Base-by-base conservation (phyloP, 163 green algal genomes). In the Chlorella variabilis region DNA sequence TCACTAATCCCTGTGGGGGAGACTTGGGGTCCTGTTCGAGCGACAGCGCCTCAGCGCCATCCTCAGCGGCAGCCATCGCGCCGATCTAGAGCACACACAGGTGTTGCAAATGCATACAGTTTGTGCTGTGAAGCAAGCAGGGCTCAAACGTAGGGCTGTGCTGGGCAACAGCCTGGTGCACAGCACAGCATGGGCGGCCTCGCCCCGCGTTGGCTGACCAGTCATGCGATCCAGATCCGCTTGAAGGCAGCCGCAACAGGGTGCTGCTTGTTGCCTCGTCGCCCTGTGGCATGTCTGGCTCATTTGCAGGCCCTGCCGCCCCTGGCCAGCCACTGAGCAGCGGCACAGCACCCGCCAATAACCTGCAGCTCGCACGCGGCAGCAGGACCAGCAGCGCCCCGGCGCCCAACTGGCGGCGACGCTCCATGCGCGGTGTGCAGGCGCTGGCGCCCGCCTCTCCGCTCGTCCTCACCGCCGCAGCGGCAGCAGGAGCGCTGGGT, bases 391-490 rank as follows among this genome's bases (percentile, higher is more conserved):
- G 62, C 33, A 4, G 20, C 0, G 36, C 33, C 38, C 39, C 38
- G 41, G 36, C 36, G 38, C 27, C 4, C 62, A n/a, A n/a, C n/a
- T n/a, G n/a, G n/a, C 31, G 33, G 69, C 48, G 42, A 20, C 29
- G 42, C 7, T 54, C 45, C 45, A 78, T 78, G 71, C 51, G 49
- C n/a, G 23, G n/a, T n/a, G n/a, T 78, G 21, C 68, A 41, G 41
- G 68, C 68, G n/a, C 68, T 75, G 68, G 41, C 68, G 41, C 70
- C 71, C 51, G 73, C 49, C 9, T 23, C 59, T 36, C 73, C 59
- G 18, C 17, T 51, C 23, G 34, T 51, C 34, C 6, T 78, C 8
- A 59, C 49, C n/a, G 66, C 67, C 8, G 51, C 59, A 21, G 77
- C 67, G 23, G 56, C 56, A 11, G 59, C 59, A 39, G 59, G 7